These are phyloP conservation scores for Purshia tridentata DNA, from an alignment of 306 rosid species.

Conservation along the genomic window DNA sequence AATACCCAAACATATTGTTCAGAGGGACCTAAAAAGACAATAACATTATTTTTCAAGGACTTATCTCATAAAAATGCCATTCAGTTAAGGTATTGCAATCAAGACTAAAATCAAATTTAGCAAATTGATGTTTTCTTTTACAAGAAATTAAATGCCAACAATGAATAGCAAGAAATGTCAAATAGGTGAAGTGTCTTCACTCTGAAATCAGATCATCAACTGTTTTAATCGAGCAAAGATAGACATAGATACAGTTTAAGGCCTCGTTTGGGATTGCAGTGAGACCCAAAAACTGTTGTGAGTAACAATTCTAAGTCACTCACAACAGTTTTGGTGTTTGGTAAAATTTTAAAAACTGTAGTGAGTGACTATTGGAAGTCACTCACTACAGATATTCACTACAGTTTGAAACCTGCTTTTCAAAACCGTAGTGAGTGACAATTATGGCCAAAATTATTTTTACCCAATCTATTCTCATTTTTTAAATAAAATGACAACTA, in stretches of 20 bases:
- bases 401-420: too few relatives aligned
- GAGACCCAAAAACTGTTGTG: too few relatives aligned
- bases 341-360: too few relatives aligned
- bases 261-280: too few relatives aligned
- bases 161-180: neutral
- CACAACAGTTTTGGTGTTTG: too few relatives aligned
- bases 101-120: neutral
- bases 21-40: constrained; percentile 73
- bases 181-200: neutral
- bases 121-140: neutral
- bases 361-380: too few relatives aligned
- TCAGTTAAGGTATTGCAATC: neutral
- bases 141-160: neutral
- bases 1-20: constrained; percentile 95
- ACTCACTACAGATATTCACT: too few relatives aligned
- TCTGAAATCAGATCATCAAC: neutral
- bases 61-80: neutral
- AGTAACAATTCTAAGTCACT: too few relatives aligned
- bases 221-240: neutral
- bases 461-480: too few relatives aligned
- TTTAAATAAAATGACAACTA: too few relatives aligned
- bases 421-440: too few relatives aligned
- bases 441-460: too few relatives aligned
- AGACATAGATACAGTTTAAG: neutral
- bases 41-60: neutral